A percentile compares a stretch with the other conserved stretches of the same genome.
Conservation (phyloP, 2,329 filamentous ascomycete genomes). For the Gliomastix tumulicola region DNA sequence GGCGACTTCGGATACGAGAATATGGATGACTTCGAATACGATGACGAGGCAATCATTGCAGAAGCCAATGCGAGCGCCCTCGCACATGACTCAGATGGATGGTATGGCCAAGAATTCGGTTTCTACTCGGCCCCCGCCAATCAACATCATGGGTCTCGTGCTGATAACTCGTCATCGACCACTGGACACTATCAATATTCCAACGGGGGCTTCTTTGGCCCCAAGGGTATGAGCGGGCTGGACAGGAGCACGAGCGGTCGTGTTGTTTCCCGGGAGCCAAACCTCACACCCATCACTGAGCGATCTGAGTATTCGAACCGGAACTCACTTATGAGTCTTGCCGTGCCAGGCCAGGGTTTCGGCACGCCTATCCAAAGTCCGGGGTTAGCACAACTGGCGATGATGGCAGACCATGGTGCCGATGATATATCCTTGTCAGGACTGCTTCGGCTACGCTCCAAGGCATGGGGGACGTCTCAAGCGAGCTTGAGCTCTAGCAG, state of each 20-base stretch:
- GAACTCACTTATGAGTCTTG: conserved; percentile 78
- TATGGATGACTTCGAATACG: conserved; percentile 59
- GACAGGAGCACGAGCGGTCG: conserved; percentile 68
- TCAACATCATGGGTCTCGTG: conserved; percentile 21
- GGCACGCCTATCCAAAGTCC: conserved; percentile 55
- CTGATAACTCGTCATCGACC: conserved; percentile 7
- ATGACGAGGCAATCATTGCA: conserved; percentile 87
- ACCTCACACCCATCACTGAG: conserved; percentile 92
- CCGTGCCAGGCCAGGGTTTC: conserved; percentile 30
- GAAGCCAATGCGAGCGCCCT: conserved; percentile 91
- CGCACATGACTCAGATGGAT: conserved; percentile 85
- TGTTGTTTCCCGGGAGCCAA: conserved; percentile 74
- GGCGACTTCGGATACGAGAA: conserved; percentile 57
- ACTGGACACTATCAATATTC: conserved; percentile 44
- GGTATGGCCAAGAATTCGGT: conserved; percentile 94
- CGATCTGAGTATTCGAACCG: conserved; percentile 92
- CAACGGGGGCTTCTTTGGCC: conserved; percentile 85
- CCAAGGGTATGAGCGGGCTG: conserved; percentile 48
- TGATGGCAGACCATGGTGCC: conserved; percentile 45
- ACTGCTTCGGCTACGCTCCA: conserved; percentile 64
- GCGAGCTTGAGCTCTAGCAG: conserved; percentile 52
- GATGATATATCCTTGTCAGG: conserved; percentile 67
- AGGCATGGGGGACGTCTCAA: conserved; percentile 77
- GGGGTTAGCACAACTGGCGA: conserved; percentile 70
- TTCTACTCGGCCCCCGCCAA: conserved; percentile 68